These are phyloP conservation scores for Diplodia seriata DNA, from an alignment of 2,329 filamentous ascomycete genomes.

Conservation along the genomic window DNA sequence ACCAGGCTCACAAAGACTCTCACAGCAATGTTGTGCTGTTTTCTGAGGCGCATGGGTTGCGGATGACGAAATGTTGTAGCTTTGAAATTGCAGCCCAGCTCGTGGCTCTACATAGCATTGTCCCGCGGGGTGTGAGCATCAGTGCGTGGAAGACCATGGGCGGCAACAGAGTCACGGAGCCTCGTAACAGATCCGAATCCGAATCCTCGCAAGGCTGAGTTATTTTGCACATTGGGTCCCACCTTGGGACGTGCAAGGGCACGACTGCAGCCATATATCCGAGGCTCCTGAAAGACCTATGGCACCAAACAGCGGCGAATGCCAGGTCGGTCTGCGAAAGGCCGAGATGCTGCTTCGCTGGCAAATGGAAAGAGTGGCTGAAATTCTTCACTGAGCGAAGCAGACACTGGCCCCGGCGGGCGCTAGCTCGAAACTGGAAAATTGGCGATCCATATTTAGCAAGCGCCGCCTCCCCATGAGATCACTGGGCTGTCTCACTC, in stretches of 20 bases:
- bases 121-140: neutral
- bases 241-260: neutral
- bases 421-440: neutral
- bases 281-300: neutral
- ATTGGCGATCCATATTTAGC: constrained; percentile 25
- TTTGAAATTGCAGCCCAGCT: neutral
- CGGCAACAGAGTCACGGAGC: neutral
- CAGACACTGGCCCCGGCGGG: neutral
- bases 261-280: neutral
- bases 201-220: neutral
- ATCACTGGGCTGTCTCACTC: constrained; percentile 12
- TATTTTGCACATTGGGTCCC: neutral
- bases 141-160: neutral
- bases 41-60: neutral
- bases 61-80: neutral
- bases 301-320: neutral
- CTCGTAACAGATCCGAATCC: neutral
- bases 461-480: constrained; percentile 9
- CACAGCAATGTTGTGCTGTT: neutral
- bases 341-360: neutral
- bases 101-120: too few species aligned
- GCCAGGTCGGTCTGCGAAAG: neutral
- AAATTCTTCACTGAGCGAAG: neutral
- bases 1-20: neutral
- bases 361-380: neutral